Conservation (phyloP, 2,329 filamentous ascomycete genomes). For the Aspergillus sojae region DNA sequence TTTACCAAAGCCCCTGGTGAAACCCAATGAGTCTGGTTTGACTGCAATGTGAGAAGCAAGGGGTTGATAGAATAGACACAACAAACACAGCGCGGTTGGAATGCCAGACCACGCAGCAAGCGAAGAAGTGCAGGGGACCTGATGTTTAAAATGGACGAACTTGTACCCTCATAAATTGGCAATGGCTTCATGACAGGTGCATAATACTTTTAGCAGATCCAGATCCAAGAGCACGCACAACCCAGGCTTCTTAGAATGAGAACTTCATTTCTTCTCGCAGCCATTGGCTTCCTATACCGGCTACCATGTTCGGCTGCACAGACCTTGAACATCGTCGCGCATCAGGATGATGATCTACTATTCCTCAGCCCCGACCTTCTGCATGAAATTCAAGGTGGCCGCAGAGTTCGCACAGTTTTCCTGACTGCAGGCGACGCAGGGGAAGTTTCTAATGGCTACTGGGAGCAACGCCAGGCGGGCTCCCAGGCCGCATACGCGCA, state of each 20-base stretch:
- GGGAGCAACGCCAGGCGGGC: constrained; percentile 1
- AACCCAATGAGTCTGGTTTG: neutral
- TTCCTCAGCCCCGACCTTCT: constrained; percentile 3
- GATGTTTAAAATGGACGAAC: neutral
- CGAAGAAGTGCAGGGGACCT: neutral
- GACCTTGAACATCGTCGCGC: constrained; percentile 7
- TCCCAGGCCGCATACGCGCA: constrained; percentile 3
- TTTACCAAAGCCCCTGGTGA: neutral
- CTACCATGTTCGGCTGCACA: neutral
- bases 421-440: neutral
- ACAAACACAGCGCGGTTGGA: neutral
- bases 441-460: neutral
- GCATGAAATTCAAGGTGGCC: neutral
- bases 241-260: neutral
- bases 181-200: neutral
- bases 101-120: neutral
- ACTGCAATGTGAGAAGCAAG: neutral
- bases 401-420: neutral
- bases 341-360: constrained; percentile 13
- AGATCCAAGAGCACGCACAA: neutral
- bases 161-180: neutral
- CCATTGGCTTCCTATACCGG: neutral
- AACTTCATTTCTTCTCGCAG: neutral
- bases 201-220: neutral
- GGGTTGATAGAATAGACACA: neutral